Evolutionary conservation across 768 basidiomycete species (phyloP).

Genomic region (Suillus variegatus): DNA sequence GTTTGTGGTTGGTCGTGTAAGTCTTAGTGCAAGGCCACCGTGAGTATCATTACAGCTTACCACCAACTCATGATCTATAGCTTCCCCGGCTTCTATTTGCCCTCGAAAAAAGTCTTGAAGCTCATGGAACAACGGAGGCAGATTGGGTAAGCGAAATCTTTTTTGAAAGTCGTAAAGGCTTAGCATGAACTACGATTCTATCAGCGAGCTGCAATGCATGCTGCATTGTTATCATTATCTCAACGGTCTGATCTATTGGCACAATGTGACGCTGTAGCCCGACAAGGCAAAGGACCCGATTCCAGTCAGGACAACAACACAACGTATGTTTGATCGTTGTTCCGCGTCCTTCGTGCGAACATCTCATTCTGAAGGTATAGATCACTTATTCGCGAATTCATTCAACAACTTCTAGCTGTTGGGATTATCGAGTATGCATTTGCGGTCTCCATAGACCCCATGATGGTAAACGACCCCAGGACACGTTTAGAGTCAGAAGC

Average conservation of each 20-base stretch:
- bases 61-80: conserved; percentile 35
- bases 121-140: conserved; percentile 44
- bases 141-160: conserved; percentile 55
- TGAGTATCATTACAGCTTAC: neutral
- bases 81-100: conserved; percentile 57
- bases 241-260: conserved; percentile 56
- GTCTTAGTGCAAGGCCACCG: conserved; percentile 20
- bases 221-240: conserved; percentile 49
- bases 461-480: conserved; percentile 47
- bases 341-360: conserved; percentile 13
- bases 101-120: conserved; percentile 57
- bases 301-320: conserved; percentile 17
- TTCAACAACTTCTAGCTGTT: conserved; percentile 54
- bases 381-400: conserved; percentile 29
- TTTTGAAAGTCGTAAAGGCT: neutral
- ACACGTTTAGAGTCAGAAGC: conserved; percentile 59
- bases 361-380: conserved; percentile 18
- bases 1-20: conserved; percentile 72
- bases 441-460: conserved; percentile 52
- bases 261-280: conserved; percentile 51
- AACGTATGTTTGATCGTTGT: conserved; percentile 13
- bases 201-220: conserved; percentile 46
- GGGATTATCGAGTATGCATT: conserved; percentile 58
- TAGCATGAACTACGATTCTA: conserved; percentile 14
- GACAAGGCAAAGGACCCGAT: conserved; percentile 29